These are phyloP conservation scores for Blastobotrys ciferrii DNA, from an alignment of 1,139 yeast species.

Conservation along the genomic window DNA sequence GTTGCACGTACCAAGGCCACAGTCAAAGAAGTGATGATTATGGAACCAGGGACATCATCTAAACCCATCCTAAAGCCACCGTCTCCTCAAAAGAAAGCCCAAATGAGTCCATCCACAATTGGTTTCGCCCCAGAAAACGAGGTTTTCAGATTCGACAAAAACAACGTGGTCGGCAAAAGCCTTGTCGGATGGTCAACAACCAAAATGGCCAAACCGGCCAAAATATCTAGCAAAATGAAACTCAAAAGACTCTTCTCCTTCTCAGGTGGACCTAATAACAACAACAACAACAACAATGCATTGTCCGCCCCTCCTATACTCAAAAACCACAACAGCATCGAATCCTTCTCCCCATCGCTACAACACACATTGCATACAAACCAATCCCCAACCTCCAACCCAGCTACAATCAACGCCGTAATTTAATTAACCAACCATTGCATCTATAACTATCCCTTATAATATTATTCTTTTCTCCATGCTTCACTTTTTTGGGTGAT, in stretches of 20 bases:
- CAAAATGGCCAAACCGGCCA: constrained; percentile 18
- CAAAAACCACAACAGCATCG: background rate
- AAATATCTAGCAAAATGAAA: background rate
- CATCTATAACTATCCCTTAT: too few species aligned
- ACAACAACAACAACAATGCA: background rate
- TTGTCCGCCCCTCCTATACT: background rate
- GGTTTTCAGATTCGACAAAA: constrained; percentile 13
- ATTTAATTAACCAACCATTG: too few species aligned
- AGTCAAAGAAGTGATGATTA: background rate
- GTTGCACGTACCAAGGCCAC: background rate
- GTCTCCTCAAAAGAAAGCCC: background rate
- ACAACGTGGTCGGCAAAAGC: constrained; percentile 12
- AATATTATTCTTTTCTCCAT: too few species aligned
- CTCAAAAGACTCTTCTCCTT: constrained; percentile 4
- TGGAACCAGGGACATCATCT: constrained; percentile 3
- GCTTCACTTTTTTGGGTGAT: too few species aligned
- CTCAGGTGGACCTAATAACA: background rate
- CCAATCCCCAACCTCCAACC: background rate
- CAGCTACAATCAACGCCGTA: background rate
- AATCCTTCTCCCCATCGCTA: background rate
- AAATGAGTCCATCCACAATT: constrained; percentile 7
- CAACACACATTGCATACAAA: background rate
- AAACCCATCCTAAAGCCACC: constrained; percentile 7
- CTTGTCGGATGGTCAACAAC: constrained; percentile 12
- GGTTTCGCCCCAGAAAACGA: constrained; percentile 16